phyloP scores from a whole-genome alignment of 495 filamentous ascomycete species.

The Bryoglossum gracile region DNA sequence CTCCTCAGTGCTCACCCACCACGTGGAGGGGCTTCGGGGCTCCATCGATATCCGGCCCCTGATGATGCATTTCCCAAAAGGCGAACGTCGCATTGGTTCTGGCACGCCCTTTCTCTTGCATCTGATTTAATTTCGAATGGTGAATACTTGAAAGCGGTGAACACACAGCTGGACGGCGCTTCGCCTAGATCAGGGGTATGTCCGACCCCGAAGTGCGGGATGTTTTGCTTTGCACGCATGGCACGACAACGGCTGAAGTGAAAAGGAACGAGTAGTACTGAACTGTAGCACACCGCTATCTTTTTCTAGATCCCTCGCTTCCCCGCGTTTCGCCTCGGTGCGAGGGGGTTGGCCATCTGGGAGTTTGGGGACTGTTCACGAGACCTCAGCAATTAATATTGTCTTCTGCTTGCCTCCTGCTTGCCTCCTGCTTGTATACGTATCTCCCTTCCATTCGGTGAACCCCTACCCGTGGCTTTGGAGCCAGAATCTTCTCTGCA shows the following conservation, averaged over 20 bases:
- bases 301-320: not conserved
- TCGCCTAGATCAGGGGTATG: not conserved
- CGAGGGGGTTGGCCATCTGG: too few species aligned
- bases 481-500: too few species aligned
- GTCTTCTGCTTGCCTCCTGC: too few species aligned
- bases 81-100: not conserved
- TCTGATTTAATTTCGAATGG: not conserved
- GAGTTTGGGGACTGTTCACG: not conserved
- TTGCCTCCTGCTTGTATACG: too few species aligned
- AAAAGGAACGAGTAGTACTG: too few species aligned
- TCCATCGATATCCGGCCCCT: not conserved
- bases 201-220: not conserved
- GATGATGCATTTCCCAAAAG: not conserved
- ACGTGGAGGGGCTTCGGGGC: not conserved
- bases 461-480: too few species aligned
- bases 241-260: not conserved
- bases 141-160: not conserved
- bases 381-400: not conserved
- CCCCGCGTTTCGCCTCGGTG: slow-evolving; percentile 3
- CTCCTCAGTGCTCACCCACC: not conserved
- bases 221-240: not conserved
- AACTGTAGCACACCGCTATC: not conserved
- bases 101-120: not conserved
- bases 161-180: not conserved
- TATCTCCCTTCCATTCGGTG: too few species aligned